Conservation (phyloP, 768 basidiomycete genomes). For the Russula emetica region DNA sequence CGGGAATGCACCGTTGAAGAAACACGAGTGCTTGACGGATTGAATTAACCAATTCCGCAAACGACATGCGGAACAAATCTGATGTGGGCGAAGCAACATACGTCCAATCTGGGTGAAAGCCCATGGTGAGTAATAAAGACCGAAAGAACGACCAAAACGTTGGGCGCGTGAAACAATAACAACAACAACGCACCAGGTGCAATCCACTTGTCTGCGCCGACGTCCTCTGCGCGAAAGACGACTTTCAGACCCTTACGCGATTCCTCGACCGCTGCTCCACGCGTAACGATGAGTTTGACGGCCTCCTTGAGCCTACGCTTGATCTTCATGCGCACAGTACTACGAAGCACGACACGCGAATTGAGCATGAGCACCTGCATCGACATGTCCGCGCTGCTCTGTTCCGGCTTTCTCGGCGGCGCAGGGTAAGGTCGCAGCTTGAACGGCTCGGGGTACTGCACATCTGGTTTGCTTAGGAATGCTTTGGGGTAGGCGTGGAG, state of each 20-base stretch:
- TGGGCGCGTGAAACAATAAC: neutral
- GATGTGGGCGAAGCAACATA: constrained; percentile 17
- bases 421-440: constrained; percentile 14
- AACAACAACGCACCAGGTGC: constrained; percentile 9
- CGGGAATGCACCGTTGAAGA: neutral
- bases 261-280: constrained; percentile 14
- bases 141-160: too few species aligned
- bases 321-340: neutral
- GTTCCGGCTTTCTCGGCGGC: neutral
- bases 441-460: neutral
- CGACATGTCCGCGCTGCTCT: constrained; percentile 11
- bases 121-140: too few species aligned
- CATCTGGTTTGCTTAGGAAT: constrained; percentile 7
- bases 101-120: constrained; percentile 13
- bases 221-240: constrained; percentile 13
- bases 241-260: neutral
- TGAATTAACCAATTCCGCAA: constrained; percentile 5
- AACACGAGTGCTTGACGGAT: constrained; percentile 15
- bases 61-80: constrained; percentile 6
- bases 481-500: constrained; percentile 22
- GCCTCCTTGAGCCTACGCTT: constrained; percentile 15
- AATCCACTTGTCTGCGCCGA: constrained; percentile 23
- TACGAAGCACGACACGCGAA: neutral
- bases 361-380: neutral
- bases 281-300: constrained; percentile 17